Conservation (phyloP, 2,329 filamentous ascomycete species). For the Ophiostoma tasmaniense region DNA sequence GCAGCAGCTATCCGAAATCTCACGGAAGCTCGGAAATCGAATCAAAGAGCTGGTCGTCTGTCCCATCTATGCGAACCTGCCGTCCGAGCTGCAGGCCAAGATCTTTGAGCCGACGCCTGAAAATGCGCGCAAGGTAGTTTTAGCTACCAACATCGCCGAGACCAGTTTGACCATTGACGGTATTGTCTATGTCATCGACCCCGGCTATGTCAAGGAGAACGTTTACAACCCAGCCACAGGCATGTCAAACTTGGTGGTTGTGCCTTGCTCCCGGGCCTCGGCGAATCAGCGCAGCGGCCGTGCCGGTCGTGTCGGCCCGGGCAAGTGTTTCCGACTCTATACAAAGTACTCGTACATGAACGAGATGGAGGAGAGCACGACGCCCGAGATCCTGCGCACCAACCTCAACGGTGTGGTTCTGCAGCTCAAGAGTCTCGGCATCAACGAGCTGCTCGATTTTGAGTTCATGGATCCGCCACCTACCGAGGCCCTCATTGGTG, state of each 20-base stretch:
- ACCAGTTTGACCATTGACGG: constrained; percentile 93
- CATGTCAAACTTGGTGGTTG: constrained; percentile 85
- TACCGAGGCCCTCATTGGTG: constrained; percentile 78
- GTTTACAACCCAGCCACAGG: constrained; percentile 84
- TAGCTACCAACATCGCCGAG: constrained; percentile 96
- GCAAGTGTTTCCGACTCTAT: constrained; percentile 88
- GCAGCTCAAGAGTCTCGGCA: constrained; percentile 79
- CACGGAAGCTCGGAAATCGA: constrained; percentile 74
- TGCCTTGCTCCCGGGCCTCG: constrained; percentile 82
- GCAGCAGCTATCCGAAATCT: constrained; percentile 74
- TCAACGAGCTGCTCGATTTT: constrained; percentile 87
- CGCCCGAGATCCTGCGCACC: constrained; percentile 85
- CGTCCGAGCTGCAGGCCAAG: constrained; percentile 80
- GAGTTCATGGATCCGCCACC: constrained; percentile 94
- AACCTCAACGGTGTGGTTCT: constrained; percentile 80
- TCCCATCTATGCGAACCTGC: constrained; percentile 90
- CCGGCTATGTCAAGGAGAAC: constrained; percentile 92
- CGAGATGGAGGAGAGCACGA: constrained; percentile 86
- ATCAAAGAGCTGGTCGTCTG: constrained; percentile 82
- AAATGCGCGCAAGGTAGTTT: constrained; percentile 77
- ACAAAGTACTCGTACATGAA: constrained; percentile 92
- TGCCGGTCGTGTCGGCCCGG: constrained; percentile 83
- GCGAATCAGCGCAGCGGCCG: constrained; percentile 89
- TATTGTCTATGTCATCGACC: constrained; percentile 92
- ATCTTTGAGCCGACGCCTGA: constrained; percentile 92